These are phyloP conservation scores for Thermomucor indicae-seudaticae DNA, from an alignment of 371 early-diverging fungal species.

Conservation along the genomic window DNA sequence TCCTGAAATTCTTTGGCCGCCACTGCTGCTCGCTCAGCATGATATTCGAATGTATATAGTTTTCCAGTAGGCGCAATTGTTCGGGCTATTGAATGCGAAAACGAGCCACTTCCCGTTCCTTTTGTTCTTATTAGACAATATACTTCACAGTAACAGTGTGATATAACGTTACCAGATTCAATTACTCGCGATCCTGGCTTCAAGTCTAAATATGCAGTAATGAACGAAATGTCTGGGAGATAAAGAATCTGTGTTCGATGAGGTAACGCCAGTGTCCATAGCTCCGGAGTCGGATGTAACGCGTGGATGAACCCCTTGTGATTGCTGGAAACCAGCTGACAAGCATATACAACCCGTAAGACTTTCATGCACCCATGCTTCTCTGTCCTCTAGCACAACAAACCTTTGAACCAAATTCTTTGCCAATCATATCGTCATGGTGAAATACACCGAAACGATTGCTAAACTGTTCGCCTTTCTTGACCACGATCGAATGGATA, in stretches of 20 bases:
- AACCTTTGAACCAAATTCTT: conserved; percentile 79
- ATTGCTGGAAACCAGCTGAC: conserved; percentile 63
- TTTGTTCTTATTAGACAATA: background rate
- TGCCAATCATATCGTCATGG: conserved; percentile 84
- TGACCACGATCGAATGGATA: conserved; percentile 59
- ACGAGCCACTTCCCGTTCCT: conserved; percentile 95
- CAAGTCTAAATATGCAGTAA: conserved; percentile 75
- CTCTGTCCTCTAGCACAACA: background rate
- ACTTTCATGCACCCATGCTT: background rate
- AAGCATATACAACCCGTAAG: background rate
- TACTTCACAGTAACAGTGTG: background rate
- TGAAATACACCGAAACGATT: conserved; percentile 75
- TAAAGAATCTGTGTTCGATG: conserved; percentile 97
- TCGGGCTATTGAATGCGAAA: conserved; percentile 90
- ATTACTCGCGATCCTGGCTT: conserved; percentile 83
- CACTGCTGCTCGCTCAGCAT: conserved; percentile 68
- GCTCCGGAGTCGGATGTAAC: conserved; percentile 91
- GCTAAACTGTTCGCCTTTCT: conserved; percentile 54
- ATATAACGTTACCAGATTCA: conserved; percentile 84
- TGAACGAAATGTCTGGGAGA: conserved; percentile 88
- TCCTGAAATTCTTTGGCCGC: conserved; percentile 77
- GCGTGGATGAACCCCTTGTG: conserved; percentile 83
- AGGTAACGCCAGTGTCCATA: conserved; percentile 90
- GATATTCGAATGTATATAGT: conserved; percentile 93
- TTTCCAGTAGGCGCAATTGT: conserved; percentile 84